phyloP scores from a whole-genome alignment of 208 protist genomes.

The Trypanosoma theileri region DNA sequence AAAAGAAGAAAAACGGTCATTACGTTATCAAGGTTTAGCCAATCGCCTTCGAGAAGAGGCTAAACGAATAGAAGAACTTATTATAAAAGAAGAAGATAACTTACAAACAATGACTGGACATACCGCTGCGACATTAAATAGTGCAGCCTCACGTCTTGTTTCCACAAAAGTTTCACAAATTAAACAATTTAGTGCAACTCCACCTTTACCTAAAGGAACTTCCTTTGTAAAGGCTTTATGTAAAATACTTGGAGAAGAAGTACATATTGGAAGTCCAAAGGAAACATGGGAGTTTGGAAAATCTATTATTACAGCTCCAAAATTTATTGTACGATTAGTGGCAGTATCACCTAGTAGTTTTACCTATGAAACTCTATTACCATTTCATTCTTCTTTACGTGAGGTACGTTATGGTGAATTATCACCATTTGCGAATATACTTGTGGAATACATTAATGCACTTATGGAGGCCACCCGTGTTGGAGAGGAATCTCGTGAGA shows the following conservation, averaged over 20 bases:
- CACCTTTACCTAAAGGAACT: conserved; percentile 39
- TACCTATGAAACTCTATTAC: conserved; percentile 32
- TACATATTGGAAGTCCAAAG: conserved; percentile 38
- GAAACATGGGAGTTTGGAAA: conserved; percentile 55
- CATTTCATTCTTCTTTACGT: conserved; percentile 36
- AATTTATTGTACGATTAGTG: conserved; percentile 43
- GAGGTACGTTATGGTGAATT: conserved; percentile 48
- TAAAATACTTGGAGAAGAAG: conserved; percentile 59
- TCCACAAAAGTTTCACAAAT: conserved; percentile 41
- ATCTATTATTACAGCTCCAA: conserved; percentile 39
- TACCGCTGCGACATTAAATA: conserved; percentile 32
- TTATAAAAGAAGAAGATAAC: conserved; percentile 19
- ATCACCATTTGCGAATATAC: conserved; percentile 42
- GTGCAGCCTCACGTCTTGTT: conserved; percentile 32
- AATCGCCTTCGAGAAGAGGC: background rate
- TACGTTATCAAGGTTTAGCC: background rate
- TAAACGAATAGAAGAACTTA: background rate
- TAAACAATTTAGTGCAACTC: conserved; percentile 38
- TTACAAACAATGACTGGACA: conserved; percentile 28
- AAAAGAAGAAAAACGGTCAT: background rate
- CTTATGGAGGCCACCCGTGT: conserved; percentile 43
- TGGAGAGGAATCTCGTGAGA: conserved; percentile 5
- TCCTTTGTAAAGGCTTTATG: conserved; percentile 58
- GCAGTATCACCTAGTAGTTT: conserved; percentile 40
- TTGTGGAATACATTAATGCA: conserved; percentile 56